A percentile compares a stretch with the other conserved stretches of the same genome.
These are phyloP conservation scores for Podila verticillata DNA, from an alignment of 192 early-diverging fungal genomes.

Conservation along the genomic window DNA sequence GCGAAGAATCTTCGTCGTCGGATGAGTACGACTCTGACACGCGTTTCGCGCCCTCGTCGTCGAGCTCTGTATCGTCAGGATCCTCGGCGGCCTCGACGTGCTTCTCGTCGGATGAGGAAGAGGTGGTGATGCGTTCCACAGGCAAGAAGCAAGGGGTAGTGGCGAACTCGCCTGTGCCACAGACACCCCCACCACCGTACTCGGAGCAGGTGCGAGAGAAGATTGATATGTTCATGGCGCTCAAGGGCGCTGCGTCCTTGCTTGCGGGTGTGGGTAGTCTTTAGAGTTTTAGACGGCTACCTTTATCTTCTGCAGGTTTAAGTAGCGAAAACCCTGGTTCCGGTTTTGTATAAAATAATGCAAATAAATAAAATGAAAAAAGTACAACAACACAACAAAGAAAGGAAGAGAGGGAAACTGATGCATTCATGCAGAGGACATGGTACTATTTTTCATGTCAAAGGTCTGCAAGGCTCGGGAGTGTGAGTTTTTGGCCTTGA, in stretches of 20 bases:
- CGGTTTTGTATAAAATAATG: no score
- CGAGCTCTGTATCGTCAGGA: not conserved
- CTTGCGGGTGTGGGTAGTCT: constrained; percentile 30
- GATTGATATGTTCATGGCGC: constrained; percentile 50
- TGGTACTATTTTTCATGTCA: no score
- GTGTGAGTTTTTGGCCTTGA: no score
- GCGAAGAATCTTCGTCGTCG: not conserved
- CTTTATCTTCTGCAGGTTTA: no score
- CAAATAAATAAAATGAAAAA: no score
- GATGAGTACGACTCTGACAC: constrained; percentile 4
- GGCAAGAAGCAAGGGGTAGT: not conserved
- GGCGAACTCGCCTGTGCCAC: not conserved
- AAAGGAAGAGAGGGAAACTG: no score
- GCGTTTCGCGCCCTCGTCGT: not conserved
- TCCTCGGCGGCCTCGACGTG: not conserved
- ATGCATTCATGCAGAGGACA: no score
- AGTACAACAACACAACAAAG: no score
- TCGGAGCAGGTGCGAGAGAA: constrained; percentile 39
- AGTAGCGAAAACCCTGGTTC: no score
- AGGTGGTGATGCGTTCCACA: constrained; percentile 16
- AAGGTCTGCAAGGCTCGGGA: no score
- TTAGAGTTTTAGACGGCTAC: not conserved
- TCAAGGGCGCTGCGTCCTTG: constrained; percentile 43
- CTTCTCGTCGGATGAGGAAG: constrained; percentile 6
- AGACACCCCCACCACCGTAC: constrained; percentile 12